These are phyloP conservation scores for Neopestalotiopsis sp. DNA, from an alignment of 2,329 filamentous ascomycete genomes.

Conservation along the genomic window DNA sequence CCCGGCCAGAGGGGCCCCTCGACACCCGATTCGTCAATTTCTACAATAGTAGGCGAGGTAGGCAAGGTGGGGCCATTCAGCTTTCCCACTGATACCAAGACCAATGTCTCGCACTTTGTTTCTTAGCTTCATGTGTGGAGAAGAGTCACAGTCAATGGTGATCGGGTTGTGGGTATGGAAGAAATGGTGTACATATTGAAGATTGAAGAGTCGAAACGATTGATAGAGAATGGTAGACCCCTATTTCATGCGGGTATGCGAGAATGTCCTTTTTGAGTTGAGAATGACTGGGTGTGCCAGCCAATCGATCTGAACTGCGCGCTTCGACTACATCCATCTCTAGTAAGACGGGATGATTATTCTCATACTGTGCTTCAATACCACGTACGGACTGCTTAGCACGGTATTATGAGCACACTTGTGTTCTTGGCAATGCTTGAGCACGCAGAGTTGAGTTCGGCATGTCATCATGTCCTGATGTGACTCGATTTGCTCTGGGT, in stretches of 20 bases:
- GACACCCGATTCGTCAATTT: slow-evolving; percentile 3
- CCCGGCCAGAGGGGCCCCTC: background rate
- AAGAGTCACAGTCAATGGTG: background rate
- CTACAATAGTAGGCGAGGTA: background rate
- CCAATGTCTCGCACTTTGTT: slow-evolving; percentile 4
- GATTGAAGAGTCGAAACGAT: background rate
- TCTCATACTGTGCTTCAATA: too few species aligned
- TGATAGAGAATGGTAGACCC: background rate
- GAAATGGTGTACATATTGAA: background rate
- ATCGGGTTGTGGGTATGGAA: background rate
- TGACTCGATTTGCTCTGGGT: background rate
- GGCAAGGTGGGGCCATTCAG: background rate
- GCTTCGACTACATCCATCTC: background rate
- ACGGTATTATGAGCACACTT: background rate
- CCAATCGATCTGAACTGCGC: background rate
- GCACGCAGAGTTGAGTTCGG: background rate
- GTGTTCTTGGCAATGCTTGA: background rate
- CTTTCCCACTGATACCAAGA: background rate
- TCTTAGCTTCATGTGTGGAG: slow-evolving; percentile 15
- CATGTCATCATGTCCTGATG: background rate
- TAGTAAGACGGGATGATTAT: too few species aligned
- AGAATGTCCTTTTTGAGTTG: background rate
- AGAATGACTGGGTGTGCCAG: background rate
- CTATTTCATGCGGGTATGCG: background rate
- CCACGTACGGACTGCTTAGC: too few species aligned